phyloP scores from a whole-genome alignment of 1,284 basidiomycete genomes.

The Marasmius fiardii region DNA sequence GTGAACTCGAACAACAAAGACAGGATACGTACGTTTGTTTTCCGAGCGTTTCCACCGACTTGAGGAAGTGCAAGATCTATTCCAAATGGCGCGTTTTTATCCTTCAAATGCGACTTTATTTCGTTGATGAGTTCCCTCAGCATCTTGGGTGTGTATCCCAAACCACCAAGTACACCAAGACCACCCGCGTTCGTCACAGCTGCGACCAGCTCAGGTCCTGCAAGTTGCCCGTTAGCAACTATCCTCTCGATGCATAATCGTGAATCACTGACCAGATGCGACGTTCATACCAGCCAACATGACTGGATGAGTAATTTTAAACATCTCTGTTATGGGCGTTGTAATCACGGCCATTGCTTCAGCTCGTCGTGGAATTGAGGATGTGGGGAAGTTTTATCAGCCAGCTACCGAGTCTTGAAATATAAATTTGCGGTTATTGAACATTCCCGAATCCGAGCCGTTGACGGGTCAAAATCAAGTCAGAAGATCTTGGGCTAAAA shows the following conservation, averaged over 20 bases:
- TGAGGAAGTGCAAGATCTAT: constrained; percentile 85
- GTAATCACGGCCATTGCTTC: not conserved
- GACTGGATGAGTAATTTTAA: not conserved
- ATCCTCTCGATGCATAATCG: no score
- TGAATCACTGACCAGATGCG: not conserved
- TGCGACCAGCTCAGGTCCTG: constrained; percentile 85
- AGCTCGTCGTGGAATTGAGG: no score
- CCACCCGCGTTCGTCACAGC: constrained; percentile 88
- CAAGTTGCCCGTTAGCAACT: constrained; percentile 21
- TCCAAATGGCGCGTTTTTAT: constrained; percentile 79
- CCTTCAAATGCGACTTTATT: constrained; percentile 66
- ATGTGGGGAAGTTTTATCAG: not conserved
- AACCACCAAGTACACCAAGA: constrained; percentile 83
- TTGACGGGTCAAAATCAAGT: not conserved
- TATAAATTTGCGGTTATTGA: not conserved
- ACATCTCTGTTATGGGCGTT: constrained; percentile 2
- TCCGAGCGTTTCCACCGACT: constrained; percentile 77
- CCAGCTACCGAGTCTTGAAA: not conserved
- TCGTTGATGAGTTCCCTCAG: constrained; percentile 72
- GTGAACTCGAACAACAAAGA: not conserved
- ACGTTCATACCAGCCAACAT: constrained; percentile 1
- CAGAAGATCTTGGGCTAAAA: not conserved
- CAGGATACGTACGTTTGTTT: constrained; percentile 69
- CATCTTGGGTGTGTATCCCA: constrained; percentile 77
- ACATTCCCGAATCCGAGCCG: no score